Evolutionary conservation across 768 basidiomycete species (phyloP), one percentile per base, ranked within the genome.

Genomic region (Lactarius sp.): DNA sequence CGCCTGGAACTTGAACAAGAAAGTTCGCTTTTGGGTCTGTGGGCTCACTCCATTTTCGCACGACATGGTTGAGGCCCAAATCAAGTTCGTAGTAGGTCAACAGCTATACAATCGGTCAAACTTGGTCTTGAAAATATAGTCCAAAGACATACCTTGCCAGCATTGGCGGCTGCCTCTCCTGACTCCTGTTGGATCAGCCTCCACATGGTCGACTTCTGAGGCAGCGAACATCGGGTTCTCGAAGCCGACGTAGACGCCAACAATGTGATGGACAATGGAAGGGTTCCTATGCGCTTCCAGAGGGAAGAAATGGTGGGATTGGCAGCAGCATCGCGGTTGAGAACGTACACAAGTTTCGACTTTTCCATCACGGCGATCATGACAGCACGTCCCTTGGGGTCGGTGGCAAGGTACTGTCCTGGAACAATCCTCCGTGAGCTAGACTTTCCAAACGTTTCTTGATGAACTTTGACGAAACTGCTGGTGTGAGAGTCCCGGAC

Each of bases 41-140:
- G 0, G 97, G 87, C 72, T 98, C 96, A 69, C 94, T 97, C 95
- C 96, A 98, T 79, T 98, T 98, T 52, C 97, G 84, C 13, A 98
- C 97, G 67, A 99, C 97, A 71, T 99, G 97, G 70, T 99, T 99
- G 52, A 99, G 81, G 20, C 97, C 97, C 56, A 99, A 79, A 74
- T 99, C 97, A 37, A 99, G 83, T 75, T 99, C 97, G 74, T 99
- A 99, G 74, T 97, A 99, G 0, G 95, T 98, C 65, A 99, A 78
- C 86, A 97, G 88, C 95, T 94, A 67, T 2, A 44, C 46, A 56
- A 59, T 12, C 14, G 60, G 37, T 67, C 50, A 55, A 31, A 31
- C 34, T 22, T 16, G 51, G 8, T 41, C 12, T 44, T 22, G 37
- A 6, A 49, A 42, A 36, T 22, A n/a, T n/a, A n/a, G n/a, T n/a